Percentiles rank a stretch among this genome's conserved stretches.
Conservation (phyloP, 441 rosid genomes). For the Geranium incanum region DNA sequence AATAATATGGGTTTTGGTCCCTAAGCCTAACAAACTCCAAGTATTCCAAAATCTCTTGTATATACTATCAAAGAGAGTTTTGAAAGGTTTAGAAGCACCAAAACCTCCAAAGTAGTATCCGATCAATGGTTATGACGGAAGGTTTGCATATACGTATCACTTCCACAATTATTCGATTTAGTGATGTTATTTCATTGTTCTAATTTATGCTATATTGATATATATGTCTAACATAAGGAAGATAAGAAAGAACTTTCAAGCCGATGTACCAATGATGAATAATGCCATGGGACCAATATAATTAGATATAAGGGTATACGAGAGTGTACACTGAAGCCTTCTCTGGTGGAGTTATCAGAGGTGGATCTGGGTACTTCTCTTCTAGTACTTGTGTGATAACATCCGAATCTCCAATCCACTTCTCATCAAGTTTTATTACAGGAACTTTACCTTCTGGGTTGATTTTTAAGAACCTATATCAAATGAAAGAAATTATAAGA, state of each 20-base stretch:
- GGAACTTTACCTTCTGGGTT: slow-evolving; percentile 95
- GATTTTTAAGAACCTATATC: slow-evolving; percentile 64
- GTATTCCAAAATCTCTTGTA: too few species aligned
- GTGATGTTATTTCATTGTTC: too few species aligned
- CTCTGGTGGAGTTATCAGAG: slow-evolving; percentile 64
- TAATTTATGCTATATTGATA: too few species aligned
- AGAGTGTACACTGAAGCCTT: slow-evolving; percentile 68
- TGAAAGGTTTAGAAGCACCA: too few species aligned
- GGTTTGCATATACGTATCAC: too few species aligned
- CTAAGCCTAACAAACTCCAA: too few species aligned
- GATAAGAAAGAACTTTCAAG: background rate
- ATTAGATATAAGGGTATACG: background rate
- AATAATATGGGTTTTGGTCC: too few species aligned
- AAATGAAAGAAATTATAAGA: slow-evolving; percentile 6
- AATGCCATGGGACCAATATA: background rate
- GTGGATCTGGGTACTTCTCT: slow-evolving; percentile 79
- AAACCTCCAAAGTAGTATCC: too few species aligned
- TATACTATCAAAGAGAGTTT: too few species aligned
- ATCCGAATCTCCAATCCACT: slow-evolving; percentile 94
- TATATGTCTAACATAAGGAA: background rate
- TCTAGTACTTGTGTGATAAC: slow-evolving; percentile 69
- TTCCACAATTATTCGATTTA: too few species aligned
- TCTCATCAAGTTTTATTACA: slow-evolving; percentile 66
- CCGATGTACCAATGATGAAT: background rate
- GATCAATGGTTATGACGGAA: too few species aligned